Percentiles rank a stretch among this genome's conserved stretches.
Evolutionary conservation across 2,329 filamentous ascomycete genomes (phyloP).

Genomic region (Hawksworthiomyces lignivorus): DNA sequence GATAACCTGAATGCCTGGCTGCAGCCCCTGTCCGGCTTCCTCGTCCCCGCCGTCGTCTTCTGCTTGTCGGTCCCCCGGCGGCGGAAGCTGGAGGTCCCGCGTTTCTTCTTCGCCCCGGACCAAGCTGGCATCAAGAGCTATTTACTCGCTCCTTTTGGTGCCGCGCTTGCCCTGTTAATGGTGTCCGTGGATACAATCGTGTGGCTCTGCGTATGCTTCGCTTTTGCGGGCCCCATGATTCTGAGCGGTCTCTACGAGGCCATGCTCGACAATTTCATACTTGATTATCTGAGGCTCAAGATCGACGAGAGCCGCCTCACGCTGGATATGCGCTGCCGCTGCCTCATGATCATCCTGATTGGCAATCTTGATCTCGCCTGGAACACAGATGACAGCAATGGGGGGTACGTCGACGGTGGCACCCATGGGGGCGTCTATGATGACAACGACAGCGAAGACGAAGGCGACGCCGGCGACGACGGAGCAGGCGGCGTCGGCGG

Average conservation of each 20-base stretch:
- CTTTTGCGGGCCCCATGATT: conserved; percentile 23
- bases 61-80: conserved; percentile 21
- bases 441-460: background rate
- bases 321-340: conserved; percentile 18
- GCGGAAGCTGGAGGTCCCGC: conserved; percentile 17
- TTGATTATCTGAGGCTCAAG: conserved; percentile 17
- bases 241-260: conserved; percentile 23
- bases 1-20: conserved; percentile 19
- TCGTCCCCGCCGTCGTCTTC: conserved; percentile 22
- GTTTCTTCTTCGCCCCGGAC: conserved; percentile 13
- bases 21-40: conserved; percentile 19
- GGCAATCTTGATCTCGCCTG: conserved; percentile 21
- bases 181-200: conserved; percentile 19
- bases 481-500: background rate
- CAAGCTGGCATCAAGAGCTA: conserved; percentile 14
- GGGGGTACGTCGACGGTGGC: conserved; percentile 5
- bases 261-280: conserved; percentile 19
- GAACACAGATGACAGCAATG: conserved; percentile 9
- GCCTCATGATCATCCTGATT: conserved; percentile 22
- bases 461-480: background rate
- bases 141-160: conserved; percentile 10
- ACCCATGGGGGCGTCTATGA: background rate
- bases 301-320: conserved; percentile 14
- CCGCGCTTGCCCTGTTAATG: conserved; percentile 14
- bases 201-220: conserved; percentile 22